Evolutionary conservation across 2,329 filamentous ascomycete species (phyloP).

Genomic region (Nothomitra cinnamomea): DNA sequence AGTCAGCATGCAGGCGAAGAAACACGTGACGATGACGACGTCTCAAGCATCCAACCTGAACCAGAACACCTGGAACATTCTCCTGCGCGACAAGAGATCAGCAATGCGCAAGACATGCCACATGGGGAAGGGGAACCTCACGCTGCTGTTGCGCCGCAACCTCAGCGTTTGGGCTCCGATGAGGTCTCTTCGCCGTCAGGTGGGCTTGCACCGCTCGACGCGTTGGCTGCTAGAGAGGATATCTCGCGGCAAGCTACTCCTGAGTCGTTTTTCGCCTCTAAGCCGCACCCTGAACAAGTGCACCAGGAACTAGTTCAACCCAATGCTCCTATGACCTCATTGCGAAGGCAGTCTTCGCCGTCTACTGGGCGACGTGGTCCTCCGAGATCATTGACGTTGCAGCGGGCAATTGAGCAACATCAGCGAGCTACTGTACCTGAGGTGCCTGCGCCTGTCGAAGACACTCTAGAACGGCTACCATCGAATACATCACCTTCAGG

Average conservation of each 20-base stretch:
- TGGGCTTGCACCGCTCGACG: neutral
- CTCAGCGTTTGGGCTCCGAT: neutral
- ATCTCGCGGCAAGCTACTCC: neutral
- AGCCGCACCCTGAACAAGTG: neutral
- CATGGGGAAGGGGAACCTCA: neutral
- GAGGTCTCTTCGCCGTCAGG: neutral
- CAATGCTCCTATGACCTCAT: neutral
- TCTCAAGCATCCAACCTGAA: neutral
- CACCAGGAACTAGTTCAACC: too few species aligned
- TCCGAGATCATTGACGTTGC: neutral
- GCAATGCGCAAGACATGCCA: neutral
- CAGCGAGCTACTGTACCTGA: too few species aligned
- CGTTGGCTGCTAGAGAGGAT: neutral
- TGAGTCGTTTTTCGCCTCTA: too few species aligned
- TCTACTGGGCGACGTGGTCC: neutral
- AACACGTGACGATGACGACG: neutral
- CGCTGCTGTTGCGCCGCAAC: neutral
- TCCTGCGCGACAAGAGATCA: neutral
- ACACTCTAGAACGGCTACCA: too few species aligned
- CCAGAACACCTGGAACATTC: neutral
- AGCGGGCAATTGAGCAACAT: too few species aligned
- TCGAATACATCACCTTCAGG: too few species aligned
- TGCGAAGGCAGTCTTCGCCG: neutral
- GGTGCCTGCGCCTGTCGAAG: too few species aligned
- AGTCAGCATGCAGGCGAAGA: too few species aligned